These are phyloP conservation scores for Dalbergia cochinchinensis DNA, from an alignment of 306 rosid species.

Conservation along the genomic window DNA sequence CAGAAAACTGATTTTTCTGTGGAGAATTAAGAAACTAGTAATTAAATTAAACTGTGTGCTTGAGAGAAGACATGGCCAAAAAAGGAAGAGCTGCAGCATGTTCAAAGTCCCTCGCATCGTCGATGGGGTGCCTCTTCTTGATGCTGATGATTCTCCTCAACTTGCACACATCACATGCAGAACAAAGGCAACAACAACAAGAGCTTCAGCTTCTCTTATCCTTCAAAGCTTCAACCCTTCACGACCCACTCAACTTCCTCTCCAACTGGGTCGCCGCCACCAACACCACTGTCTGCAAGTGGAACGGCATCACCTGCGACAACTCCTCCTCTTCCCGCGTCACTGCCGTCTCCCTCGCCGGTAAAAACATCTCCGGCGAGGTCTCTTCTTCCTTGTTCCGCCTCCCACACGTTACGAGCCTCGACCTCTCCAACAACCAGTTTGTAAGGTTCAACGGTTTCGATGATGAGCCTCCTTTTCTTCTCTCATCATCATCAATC, in stretches of 20 bases:
- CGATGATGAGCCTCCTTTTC: not conserved
- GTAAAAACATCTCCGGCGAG: slow-evolving; percentile 72
- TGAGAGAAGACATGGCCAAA: slow-evolving; percentile 60
- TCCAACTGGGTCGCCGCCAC: slow-evolving; percentile 69
- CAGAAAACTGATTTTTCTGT: slow-evolving; percentile 41
- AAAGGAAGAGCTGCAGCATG: slow-evolving; percentile 41
- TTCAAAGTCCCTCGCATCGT: slow-evolving; percentile 26
- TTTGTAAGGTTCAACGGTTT: slow-evolving; percentile 56
- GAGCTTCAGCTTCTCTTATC: slow-evolving; percentile 71
- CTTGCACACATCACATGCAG: slow-evolving; percentile 50
- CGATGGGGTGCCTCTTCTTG: slow-evolving; percentile 49
- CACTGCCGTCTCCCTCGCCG: slow-evolving; percentile 58
- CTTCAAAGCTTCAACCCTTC: slow-evolving; percentile 74
- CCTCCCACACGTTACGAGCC: slow-evolving; percentile 50
- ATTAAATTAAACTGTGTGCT: not conserved
- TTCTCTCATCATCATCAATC: slow-evolving; percentile 49
- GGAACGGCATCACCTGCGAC: slow-evolving; percentile 77
- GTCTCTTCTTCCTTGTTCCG: slow-evolving; percentile 61
- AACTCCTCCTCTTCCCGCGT: slow-evolving; percentile 52
- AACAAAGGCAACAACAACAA: slow-evolving; percentile 23
- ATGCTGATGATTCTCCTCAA: slow-evolving; percentile 28
- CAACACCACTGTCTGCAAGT: slow-evolving; percentile 59
- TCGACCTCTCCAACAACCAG: slow-evolving; percentile 88
- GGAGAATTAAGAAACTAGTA: not conserved
- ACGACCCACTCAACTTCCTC: slow-evolving; percentile 71